Evolutionary conservation across 352 stramenopile genomes (phyloP), one percentile per base, ranked within the genome.

Genomic region (Phytophthora pisi): DNA sequence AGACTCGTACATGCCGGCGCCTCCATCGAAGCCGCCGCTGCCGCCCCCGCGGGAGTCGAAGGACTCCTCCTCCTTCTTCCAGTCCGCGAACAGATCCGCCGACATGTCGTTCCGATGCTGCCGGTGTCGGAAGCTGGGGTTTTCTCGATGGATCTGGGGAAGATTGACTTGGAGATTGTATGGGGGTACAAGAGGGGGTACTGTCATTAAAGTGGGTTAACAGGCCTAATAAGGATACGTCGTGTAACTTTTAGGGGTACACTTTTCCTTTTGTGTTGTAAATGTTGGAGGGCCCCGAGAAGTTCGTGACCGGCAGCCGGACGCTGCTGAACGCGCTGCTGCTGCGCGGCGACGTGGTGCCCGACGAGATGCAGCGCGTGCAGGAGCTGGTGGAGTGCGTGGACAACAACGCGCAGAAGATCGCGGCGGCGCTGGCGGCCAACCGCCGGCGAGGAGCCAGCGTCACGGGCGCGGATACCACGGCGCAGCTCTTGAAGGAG

Each of bases 11-110:
- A 69, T 30, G 7, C 49, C 61, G 10, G 30, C 59, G 36, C 53
- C 61, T 15, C 51, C 28, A 11, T 65, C 56, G 51, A 63, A 65
- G 45, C 70, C 61, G 26, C 51, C 58, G 40, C 34, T 15, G 34
- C 61, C 57, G 40, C 61, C 61, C 18, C 66, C 72, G 24, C 51
- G 57, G n/a, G 52, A 62, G 52, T 69, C 59, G 54, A 78, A 61
- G 7, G 64, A 30, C 63, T 84, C 77, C 73, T 93, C 81, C 62
- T 96, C 88, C 38, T 92, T 91, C 77, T 91, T 86, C 88, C 88
- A 96, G 74, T 96, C 88, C 38, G 88, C 88, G 68, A 96, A 96
- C 50, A 96, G 78, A 79, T 96, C 88, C 61, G 86, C 85, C 63
- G 88, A 96, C 88, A 96, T 96, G 34, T 31, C 28, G 28, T 31